Evolutionary conservation across 305 asterid species (phyloP), one percentile per base, ranked within the genome.

Genomic region (Fraxinus platypoda): DNA sequence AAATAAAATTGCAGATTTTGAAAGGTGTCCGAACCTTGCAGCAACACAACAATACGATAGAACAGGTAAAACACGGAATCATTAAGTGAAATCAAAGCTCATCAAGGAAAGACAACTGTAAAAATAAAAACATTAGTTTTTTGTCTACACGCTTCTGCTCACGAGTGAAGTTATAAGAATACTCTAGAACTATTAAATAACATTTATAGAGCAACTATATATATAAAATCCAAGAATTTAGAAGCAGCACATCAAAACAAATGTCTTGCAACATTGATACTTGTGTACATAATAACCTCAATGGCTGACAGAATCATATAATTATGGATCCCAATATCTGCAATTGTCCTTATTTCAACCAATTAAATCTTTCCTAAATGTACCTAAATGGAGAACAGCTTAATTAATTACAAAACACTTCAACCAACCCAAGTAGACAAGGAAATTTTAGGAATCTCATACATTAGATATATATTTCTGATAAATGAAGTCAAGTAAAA

Each of bases 161-260:
- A 54, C 57, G 4, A 31, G 23, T 2, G 38, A 68, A 49, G 66
- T 11, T 23, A 21, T 3, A 73, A 38, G 21, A 74, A 79, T 34
- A 54, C 33, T 78, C 2, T 52, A 72, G 71, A 37, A 68, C 13
- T 26, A 12, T 57, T 41, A 15, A n/a, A 75, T 81, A 23, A 54
- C 80, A 75, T 81, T 80, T 49, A 52, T 52, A 52, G 9, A 84
- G 11, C 8, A 84, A 81, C 81, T 75, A 64, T 74, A 35, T 35
- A 8, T 35, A 35, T 43, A 71, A 71, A 33, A 12, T 49, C 76
- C 35, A 35, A 0, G 62, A 25, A 77, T 75, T 35, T 8, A 43
- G 4, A 43, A 81, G 38, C 37, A 59, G 76, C 8, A 23, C 54
- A 83, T 28, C 17, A 82, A 54, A 79, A 68, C 79, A 52, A 66